Percentiles rank a stretch among this genome's conserved stretches.
Conservation (phyloP, 345 rosid genomes). For the Sisymbrium altissimum region DNA sequence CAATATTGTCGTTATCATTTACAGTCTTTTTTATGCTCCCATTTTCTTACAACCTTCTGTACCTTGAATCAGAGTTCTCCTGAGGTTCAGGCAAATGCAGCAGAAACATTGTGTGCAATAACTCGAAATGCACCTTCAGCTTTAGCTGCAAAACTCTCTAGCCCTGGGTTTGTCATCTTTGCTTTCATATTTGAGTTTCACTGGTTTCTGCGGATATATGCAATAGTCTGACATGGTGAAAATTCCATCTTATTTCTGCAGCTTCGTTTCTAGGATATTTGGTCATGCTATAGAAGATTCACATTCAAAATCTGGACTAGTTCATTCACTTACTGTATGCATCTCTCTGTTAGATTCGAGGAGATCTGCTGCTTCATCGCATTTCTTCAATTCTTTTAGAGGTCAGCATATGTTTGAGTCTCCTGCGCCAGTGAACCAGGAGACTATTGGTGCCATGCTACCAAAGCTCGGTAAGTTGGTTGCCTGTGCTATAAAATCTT, state of each 20-base stretch:
- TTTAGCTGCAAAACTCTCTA: constrained; percentile 71
- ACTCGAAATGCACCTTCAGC: constrained; percentile 77
- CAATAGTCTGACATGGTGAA: constrained; percentile 4
- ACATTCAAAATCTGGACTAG: constrained; percentile 79
- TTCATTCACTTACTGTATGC: constrained; percentile 76
- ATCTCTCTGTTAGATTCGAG: constrained; percentile 88
- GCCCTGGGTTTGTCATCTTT: constrained; percentile 51
- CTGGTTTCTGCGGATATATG: constrained; percentile 9
- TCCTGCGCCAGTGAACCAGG: constrained; percentile 70
- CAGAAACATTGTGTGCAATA: constrained; percentile 81
- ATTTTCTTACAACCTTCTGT: constrained; percentile 25
- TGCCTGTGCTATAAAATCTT: neutral
- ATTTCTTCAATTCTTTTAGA: constrained; percentile 79
- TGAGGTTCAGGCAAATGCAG: constrained; percentile 92
- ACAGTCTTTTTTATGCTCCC: neutral
- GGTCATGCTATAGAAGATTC: constrained; percentile 79
- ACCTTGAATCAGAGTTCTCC: constrained; percentile 58
- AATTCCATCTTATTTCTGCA: constrained; percentile 35
- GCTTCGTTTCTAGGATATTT: constrained; percentile 79
- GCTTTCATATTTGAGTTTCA: constrained; percentile 16
- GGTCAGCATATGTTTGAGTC: constrained; percentile 77
- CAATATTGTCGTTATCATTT: neutral
- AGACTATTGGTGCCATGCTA: constrained; percentile 90
- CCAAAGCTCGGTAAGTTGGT: constrained; percentile 79
- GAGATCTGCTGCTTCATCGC: constrained; percentile 52